Percentiles rank a stretch among this genome's conserved stretches.
Evolutionary conservation across 148 eudicot genomes (phyloP).

Genomic region (Rhododendron molle): DNA sequence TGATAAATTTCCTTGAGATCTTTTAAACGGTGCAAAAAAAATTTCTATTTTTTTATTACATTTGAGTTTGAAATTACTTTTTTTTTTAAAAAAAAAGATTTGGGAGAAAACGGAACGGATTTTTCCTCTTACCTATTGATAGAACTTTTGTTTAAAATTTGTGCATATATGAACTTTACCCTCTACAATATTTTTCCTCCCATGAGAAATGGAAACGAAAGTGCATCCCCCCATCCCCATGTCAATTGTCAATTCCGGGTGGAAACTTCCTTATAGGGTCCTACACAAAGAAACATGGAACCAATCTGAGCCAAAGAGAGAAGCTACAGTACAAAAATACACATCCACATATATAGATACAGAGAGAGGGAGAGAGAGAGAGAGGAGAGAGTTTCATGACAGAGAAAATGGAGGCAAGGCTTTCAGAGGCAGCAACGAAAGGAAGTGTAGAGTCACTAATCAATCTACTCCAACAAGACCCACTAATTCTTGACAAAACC

Average conservation of each 20-base stretch:
- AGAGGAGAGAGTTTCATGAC: not conserved
- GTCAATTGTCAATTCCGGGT: not conserved
- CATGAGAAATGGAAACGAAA: not conserved
- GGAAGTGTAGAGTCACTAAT: slow-evolving; percentile 16
- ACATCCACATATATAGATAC: not conserved
- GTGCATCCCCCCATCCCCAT: not conserved
- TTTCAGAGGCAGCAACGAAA: slow-evolving; percentile 19
- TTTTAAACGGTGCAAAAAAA: too few species aligned
- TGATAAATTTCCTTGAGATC: too few species aligned
- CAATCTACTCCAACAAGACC: slow-evolving; percentile 17
- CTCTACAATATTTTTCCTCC: too few species aligned
- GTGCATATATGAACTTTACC: too few species aligned
- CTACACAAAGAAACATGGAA: not conserved
- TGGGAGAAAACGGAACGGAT: too few species aligned
- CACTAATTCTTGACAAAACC: slow-evolving; percentile 9
- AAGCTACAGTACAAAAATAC: not conserved
- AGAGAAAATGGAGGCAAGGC: slow-evolving; percentile 20
- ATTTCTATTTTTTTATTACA: too few species aligned
- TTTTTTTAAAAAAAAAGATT: too few species aligned
- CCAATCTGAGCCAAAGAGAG: not conserved
- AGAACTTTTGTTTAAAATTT: too few species aligned
- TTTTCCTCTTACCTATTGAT: too few species aligned
- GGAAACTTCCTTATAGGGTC: not conserved
- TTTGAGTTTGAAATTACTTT: too few species aligned
- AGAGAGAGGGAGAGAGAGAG: not conserved